Evolutionary conservation across 805 yeast species (phyloP).

Genomic region (Ogataea nakhonphanomensis): DNA sequence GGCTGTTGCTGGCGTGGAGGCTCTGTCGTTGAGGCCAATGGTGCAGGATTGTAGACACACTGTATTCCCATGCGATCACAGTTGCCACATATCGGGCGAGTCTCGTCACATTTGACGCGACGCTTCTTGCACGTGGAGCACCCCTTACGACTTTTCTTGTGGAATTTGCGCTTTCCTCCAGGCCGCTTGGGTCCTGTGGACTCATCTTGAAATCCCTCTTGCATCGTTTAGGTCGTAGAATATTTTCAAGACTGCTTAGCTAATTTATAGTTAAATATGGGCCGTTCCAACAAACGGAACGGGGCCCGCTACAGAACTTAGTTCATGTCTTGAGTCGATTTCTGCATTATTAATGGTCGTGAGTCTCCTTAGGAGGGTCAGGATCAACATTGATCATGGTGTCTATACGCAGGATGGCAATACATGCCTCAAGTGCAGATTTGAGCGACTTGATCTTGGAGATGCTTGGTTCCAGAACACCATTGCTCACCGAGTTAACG

Average conservation of each 20-base stretch:
- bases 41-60: conserved; percentile 52
- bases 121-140: conserved; percentile 87
- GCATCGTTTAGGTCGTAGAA: conserved; percentile 12
- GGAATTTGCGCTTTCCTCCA: conserved; percentile 80
- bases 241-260: conserved; percentile 5
- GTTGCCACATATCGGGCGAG: conserved; percentile 72
- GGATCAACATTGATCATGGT: conserved; percentile 98
- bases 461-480: conserved; percentile 94
- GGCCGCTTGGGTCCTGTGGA: conserved; percentile 31
- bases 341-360: conserved; percentile 56
- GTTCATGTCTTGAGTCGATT: neutral
- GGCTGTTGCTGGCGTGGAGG: neutral
- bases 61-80: conserved; percentile 76
- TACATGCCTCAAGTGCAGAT: conserved; percentile 96
- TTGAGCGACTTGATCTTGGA: conserved; percentile 90
- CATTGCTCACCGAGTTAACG: conserved; percentile 76
- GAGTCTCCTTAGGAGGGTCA: conserved; percentile 89
- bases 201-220: conserved; percentile 1
- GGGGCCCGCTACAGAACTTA: neutral
- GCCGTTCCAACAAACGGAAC: too few relatives aligned
- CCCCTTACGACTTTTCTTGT: conserved; percentile 83
- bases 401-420: conserved; percentile 94
- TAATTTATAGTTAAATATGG: neutral
- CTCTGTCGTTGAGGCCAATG: neutral
- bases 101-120: conserved; percentile 91